Evolutionary conservation across 2,329 filamentous ascomycete genomes (phyloP), one percentile per base, ranked within the genome.

Genomic region (Aspergillus sp.): DNA sequence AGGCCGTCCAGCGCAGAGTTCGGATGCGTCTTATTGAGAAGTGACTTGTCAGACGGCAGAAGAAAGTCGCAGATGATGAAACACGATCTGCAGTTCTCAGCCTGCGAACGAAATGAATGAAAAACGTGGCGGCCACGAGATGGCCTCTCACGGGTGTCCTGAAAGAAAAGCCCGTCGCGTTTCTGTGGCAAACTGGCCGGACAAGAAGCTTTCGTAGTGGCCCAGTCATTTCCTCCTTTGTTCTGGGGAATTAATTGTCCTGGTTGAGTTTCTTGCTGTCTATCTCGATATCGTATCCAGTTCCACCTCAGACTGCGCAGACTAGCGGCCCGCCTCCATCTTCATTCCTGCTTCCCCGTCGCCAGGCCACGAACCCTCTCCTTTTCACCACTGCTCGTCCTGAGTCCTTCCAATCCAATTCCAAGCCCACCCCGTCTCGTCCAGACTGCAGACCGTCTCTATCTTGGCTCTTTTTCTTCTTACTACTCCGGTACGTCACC

Each of bases 61-160:
- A 46, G n/a, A 24, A 24, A 15, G 8, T 23, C 44, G 44, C 23
- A 31, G 24, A 24, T 27, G 52, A 54, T 54, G 52, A 54, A 54
- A 54, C 52, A 44, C 52, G 52, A 54, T 54, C 52, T 57, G 56
- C 45, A 49, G 43, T 24, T 58, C 56, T 43, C 51, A 57, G 40
- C 21, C 48, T 50, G 57, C 15, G 12, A 39, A 27, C 11, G 46
- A 39, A 41, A 37, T 46, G 41, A 52, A 48, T n/a, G 55, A 64
- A 64, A 62, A 71, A 70, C 70, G 70, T 72, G 70, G 70, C 68
- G 61, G 65, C 69, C 69, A 72, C 69, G 69, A 71, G 69, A 67
- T 54, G 23, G 14, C 19, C 14, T n/a, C 48, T 48, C 6, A 37
- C 15, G 35, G 27, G 35, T 37, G 35, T n/a, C 35, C 12, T 37